Percentiles rank a stretch among this genome's conserved stretches.
phyloP scores from a whole-genome alignment of 2,329 filamentous ascomycete genomes.

The Curvularia sp. region DNA sequence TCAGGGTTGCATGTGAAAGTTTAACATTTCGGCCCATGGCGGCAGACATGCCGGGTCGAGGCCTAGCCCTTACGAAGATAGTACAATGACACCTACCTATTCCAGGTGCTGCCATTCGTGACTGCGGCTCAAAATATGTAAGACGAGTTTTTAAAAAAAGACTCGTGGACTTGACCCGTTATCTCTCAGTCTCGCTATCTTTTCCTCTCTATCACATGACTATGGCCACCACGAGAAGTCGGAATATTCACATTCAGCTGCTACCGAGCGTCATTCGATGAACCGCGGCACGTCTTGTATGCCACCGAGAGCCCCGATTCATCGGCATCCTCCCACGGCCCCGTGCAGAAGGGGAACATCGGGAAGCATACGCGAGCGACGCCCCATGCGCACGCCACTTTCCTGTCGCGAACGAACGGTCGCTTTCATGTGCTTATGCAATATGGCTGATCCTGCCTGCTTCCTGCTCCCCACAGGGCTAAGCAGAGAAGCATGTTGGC shows the following conservation, averaged over 20 bases:
- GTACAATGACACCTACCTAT: conserved; percentile 1
- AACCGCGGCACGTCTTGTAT: conserved; percentile 19
- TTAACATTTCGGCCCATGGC: background rate
- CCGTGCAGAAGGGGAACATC: conserved; percentile 7
- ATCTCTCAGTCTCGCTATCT: background rate
- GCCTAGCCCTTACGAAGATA: background rate
- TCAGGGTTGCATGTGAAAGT: conserved; percentile 27
- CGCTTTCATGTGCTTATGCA: conserved; percentile 29
- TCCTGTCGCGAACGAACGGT: background rate
- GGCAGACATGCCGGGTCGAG: background rate
- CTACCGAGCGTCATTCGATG: conserved; percentile 10
- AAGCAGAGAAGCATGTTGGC: conserved; percentile 17
- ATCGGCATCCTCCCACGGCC: conserved; percentile 13
- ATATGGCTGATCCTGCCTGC: conserved; percentile 12
- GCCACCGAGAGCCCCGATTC: conserved; percentile 13
- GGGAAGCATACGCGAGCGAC: conserved; percentile 14
- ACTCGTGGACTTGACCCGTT: background rate
- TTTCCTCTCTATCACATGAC: conserved; percentile 4
- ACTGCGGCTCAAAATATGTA: background rate
- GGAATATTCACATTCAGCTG: conserved; percentile 13
- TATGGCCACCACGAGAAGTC: conserved; percentile 8
- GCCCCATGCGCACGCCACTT: conserved; percentile 18
- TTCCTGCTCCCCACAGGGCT: conserved; percentile 6
- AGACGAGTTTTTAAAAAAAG: background rate
- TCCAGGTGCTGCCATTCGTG: background rate